phyloP scores from a whole-genome alignment of 2,329 filamentous ascomycete species.

The Colletotrichum lupini region DNA sequence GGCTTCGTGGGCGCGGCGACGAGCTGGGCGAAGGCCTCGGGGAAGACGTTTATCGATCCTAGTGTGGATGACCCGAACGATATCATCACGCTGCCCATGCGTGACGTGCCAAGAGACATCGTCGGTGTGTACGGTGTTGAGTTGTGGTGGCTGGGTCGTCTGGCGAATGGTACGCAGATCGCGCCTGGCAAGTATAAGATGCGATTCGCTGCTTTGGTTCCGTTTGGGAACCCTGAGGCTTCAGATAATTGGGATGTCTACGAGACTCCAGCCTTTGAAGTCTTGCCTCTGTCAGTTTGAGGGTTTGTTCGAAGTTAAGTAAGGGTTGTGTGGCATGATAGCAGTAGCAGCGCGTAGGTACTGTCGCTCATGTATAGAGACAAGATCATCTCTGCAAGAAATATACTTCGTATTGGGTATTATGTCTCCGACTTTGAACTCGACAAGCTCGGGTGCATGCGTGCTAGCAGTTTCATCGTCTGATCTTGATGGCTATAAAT shows the following conservation, averaged over 20 bases:
- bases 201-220: slow-evolving; percentile 28
- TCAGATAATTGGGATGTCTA: slow-evolving; percentile 33
- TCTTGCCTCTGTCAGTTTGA: slow-evolving; percentile 8
- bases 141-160: slow-evolving; percentile 56
- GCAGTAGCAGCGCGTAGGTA: no score
- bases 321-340: no score
- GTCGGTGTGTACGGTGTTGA: slow-evolving; percentile 34
- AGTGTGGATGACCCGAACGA: slow-evolving; percentile 49
- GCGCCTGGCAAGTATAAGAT: slow-evolving; percentile 51
- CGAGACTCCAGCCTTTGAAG: slow-evolving; percentile 41
- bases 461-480: background rate
- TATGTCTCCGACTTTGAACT: slow-evolving; percentile 8
- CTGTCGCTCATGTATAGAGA: background rate
- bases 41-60: slow-evolving; percentile 49
- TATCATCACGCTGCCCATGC: slow-evolving; percentile 51
- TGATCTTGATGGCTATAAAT: slow-evolving; percentile 20
- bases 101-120: slow-evolving; percentile 46
- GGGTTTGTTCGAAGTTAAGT: background rate
- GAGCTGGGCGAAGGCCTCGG: slow-evolving; percentile 48
- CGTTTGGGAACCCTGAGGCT: slow-evolving; percentile 24
- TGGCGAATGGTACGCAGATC: slow-evolving; percentile 54
- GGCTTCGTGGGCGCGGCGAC: slow-evolving; percentile 57
- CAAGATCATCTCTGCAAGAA: background rate
- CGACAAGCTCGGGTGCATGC: background rate
- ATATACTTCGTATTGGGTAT: slow-evolving; percentile 1